Base-by-base conservation (phyloP, 169 alveolate genomes). In the Plasmodium cynomolgi region DNA sequence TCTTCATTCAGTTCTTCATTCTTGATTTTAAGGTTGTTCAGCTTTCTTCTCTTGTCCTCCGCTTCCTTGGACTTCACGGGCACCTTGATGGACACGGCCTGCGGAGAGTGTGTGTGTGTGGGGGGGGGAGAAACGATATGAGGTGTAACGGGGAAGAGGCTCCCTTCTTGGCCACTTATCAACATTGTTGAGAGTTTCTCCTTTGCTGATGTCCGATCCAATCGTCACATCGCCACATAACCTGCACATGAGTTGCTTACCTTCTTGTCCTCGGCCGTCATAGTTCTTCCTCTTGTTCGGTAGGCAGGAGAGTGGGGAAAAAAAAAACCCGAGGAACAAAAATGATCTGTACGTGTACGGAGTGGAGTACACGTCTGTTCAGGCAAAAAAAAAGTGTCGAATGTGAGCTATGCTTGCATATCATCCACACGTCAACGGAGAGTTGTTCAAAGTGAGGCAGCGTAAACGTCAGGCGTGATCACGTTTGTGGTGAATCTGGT, bases 241-340 rank as follows among this genome's bases (percentile, higher is more conserved):
- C 34, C 26, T 34, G 11, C 26, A 3, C 34, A 44, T 9, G 26
- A n/a, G 26, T 44, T 11, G n/a, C 56, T 39, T 85, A 85, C 93
- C 85, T 85, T 85, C 80, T 85, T 85, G 62, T 85, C 93, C 56
- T 85, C 93, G 8, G 84, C 93, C 62, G 93, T 77, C 93, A 85
- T 85, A 4, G 17, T 85, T 85, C 23, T n/a, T 29, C 81, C 37
- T 83, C 58, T 54, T 39, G 13, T 83, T 62, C 39, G n/a, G 1
- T 84, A 72, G n/a, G 86, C 77, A n/a, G 20, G n/a, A 29, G 68
- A n/a, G 44, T 72, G 73, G 29, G 37, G 58, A 34, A 84, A 83
- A 62, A 58, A 33, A 81, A 56, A 83, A 62, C 54, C 54, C 29
- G 39, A 71, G 74, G 50, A 29, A 71, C 31, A 71, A 23, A 79